These are phyloP conservation scores for Aspergillus costaricaensis DNA, from an alignment of 2,329 filamentous ascomycete species.

Conservation along the genomic window DNA sequence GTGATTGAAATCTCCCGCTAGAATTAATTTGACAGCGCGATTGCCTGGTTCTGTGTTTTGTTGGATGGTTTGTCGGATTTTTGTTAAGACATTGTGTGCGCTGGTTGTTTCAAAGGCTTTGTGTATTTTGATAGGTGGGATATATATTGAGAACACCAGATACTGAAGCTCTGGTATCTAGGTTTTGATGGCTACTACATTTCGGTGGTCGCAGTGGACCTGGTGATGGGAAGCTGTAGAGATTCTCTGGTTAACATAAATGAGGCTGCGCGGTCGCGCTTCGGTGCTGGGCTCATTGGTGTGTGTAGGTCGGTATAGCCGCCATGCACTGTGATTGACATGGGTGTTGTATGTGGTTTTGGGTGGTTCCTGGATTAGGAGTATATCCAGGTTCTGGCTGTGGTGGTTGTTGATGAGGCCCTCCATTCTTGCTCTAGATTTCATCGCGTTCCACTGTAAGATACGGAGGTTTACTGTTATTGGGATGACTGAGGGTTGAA, in stretches of 20 bases:
- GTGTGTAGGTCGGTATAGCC: slow-evolving; percentile 25
- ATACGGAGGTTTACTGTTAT: slow-evolving; percentile 11
- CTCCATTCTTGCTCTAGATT: slow-evolving; percentile 27
- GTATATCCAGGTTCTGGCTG: slow-evolving; percentile 27
- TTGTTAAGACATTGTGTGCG: slow-evolving; percentile 5
- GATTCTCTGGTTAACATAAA: slow-evolving; percentile 27
- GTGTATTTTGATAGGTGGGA: slow-evolving; percentile 5
- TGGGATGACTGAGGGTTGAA: not conserved
- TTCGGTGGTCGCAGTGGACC: slow-evolving; percentile 26
- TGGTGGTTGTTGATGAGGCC: slow-evolving; percentile 31
- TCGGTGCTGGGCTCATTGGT: not conserved
- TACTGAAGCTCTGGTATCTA: slow-evolving; percentile 18
- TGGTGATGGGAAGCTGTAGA: slow-evolving; percentile 27
- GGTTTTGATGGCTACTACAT: slow-evolving; percentile 25
- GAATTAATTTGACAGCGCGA: slow-evolving; percentile 9
- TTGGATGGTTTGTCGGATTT: not conserved
- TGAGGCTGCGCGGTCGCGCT: slow-evolving; percentile 20
- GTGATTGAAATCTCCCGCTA: slow-evolving; percentile 21
- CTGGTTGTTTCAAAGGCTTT: not conserved
- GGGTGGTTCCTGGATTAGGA: slow-evolving; percentile 22
- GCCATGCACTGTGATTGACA: slow-evolving; percentile 28
- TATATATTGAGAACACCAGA: slow-evolving; percentile 25
- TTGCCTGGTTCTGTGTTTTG: not conserved
- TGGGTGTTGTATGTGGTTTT: slow-evolving; percentile 21
- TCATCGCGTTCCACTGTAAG: slow-evolving; percentile 23